Conservation (phyloP, 2,329 filamentous ascomycete genomes). For the Neocucurbitaria cava region DNA sequence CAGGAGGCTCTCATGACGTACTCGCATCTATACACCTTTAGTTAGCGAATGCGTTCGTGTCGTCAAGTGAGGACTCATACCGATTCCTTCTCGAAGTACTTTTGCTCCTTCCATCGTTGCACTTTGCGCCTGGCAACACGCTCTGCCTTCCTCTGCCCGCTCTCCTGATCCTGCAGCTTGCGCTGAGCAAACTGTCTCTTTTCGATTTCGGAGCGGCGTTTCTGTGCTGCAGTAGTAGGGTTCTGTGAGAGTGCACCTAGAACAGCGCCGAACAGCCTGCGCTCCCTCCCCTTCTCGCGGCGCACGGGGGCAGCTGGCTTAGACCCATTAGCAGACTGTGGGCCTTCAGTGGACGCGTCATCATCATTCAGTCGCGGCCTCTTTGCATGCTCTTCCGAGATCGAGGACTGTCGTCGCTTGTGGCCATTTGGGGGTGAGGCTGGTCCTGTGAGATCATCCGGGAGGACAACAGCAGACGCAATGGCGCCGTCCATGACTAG, state of each 20-base stretch:
- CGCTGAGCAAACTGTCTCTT: conserved; percentile 79
- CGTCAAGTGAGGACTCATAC: conserved; percentile 58
- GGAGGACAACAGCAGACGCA: conserved; percentile 62
- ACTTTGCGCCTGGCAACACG: conserved; percentile 68
- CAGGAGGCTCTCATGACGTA: conserved; percentile 75
- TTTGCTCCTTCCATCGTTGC: conserved; percentile 72
- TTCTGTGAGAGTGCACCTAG: conserved; percentile 80
- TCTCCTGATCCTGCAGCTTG: conserved; percentile 74
- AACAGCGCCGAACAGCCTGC: conserved; percentile 84
- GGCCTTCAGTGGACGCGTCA: conserved; percentile 29
- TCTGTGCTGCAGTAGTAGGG: conserved; percentile 65
- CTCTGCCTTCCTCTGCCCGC: conserved; percentile 70
- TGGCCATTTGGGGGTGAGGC: conserved; percentile 36
- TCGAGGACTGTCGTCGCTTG: conserved; percentile 64
- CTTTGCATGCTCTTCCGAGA: conserved; percentile 59
- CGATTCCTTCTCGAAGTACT: conserved; percentile 75
- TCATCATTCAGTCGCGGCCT: conserved; percentile 57
- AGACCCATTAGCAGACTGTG: conserved; percentile 26
- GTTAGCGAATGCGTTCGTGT: neutral
- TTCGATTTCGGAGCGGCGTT: conserved; percentile 80
- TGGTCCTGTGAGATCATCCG: conserved; percentile 49
- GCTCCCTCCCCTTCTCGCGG: conserved; percentile 79
- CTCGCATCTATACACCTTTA: conserved; percentile 67
- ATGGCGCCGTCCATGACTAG: conserved; percentile 51
- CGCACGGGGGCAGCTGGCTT: conserved; percentile 48